phyloP scores from a whole-genome alignment of 1,139 yeast species.

The Scheffersomyces segobiensis region DNA sequence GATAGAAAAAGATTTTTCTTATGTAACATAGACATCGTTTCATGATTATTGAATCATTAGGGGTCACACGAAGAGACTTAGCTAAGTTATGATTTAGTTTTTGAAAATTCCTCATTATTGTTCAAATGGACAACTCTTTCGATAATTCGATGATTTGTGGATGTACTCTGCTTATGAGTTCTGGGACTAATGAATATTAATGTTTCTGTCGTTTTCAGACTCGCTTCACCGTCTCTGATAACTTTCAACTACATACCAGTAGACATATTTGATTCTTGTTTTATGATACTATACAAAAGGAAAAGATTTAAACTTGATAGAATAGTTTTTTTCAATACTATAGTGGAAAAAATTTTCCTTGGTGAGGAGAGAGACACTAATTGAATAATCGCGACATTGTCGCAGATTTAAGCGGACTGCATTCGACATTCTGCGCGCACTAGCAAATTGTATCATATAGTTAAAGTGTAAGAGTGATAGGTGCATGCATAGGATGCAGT shows the following conservation, averaged over 20 bases:
- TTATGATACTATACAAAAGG: slow-evolving; percentile 16
- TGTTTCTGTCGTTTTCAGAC: not conserved
- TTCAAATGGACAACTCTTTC: not conserved
- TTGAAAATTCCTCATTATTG: not conserved
- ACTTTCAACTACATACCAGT: slow-evolving; percentile 16
- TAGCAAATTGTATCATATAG: not conserved
- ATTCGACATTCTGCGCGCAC: not conserved
- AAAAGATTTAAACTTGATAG: slow-evolving; percentile 3
- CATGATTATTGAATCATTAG: not conserved
- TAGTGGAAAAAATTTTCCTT: not conserved
- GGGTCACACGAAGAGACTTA: not conserved
- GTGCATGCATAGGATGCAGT: not conserved
- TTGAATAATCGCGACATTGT: not conserved
- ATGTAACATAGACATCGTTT: not conserved
- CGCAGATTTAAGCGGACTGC: not conserved
- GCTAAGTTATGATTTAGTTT: not conserved
- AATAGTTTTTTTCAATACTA: slow-evolving; percentile 10
- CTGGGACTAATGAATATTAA: not conserved
- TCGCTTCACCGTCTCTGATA: not conserved
- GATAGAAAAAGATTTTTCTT: not conserved
- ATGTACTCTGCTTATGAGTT: not conserved
- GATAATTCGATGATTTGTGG: not conserved
- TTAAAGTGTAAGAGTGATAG: not conserved
- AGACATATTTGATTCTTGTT: slow-evolving; percentile 23
- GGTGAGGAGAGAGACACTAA: not conserved